These are phyloP conservation scores for Aspergillus flavus DNA, from an alignment of 2,329 filamentous ascomycete species.

Conservation along the genomic window DNA sequence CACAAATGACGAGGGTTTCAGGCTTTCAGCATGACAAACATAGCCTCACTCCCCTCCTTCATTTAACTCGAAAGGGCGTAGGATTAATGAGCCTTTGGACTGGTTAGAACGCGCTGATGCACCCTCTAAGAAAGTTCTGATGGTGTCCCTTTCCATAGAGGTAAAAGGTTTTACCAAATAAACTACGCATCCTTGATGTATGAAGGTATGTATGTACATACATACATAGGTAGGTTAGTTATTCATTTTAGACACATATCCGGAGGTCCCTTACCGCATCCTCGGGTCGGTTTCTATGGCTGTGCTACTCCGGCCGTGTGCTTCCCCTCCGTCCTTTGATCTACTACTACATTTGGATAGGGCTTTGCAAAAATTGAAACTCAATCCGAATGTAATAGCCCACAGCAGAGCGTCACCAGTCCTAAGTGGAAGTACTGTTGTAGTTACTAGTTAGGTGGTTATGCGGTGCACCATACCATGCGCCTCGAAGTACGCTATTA, in stretches of 20 bases:
- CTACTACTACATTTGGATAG: background rate
- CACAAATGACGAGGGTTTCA: constrained; percentile 16
- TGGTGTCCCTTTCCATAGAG: background rate
- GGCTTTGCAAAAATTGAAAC: background rate
- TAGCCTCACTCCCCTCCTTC: constrained; percentile 15
- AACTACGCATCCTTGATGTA: background rate
- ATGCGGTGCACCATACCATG: background rate
- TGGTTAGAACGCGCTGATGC: background rate
- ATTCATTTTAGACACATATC: background rate
- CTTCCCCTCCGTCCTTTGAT: background rate
- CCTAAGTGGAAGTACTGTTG: background rate
- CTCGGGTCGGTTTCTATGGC: background rate
- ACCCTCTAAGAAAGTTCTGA: background rate
- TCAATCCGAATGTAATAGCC: background rate
- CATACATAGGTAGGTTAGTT: background rate
- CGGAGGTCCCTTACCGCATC: background rate
- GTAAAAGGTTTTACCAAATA: background rate
- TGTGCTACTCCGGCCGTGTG: background rate
- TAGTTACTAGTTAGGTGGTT: background rate
- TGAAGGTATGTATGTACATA: background rate
- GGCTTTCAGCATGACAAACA: constrained; percentile 10
- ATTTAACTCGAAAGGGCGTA: background rate
- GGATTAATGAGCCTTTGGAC: background rate
- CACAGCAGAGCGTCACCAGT: background rate
- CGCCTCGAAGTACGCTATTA: background rate